Evolutionary conservation across 331 rosid species (phyloP).

Genomic region (Pyrus hybrid): DNA sequence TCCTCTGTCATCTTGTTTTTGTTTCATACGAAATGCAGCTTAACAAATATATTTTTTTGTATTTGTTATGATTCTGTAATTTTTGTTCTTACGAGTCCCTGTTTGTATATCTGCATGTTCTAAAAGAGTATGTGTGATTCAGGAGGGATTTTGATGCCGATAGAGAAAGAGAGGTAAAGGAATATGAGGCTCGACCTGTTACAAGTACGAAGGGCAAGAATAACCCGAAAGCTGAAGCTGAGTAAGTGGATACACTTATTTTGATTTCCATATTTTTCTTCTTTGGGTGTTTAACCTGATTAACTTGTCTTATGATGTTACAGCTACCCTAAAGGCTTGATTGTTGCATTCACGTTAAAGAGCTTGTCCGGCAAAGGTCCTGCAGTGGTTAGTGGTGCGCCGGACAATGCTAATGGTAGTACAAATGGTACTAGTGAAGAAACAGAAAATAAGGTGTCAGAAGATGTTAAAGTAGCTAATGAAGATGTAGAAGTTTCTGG

Average conservation of each 20-base stretch:
- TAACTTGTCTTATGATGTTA: slow-evolving; percentile 10
- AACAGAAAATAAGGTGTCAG: slow-evolving; percentile 17
- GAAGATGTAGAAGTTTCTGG: slow-evolving; percentile 19
- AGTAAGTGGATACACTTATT: slow-evolving; percentile 31
- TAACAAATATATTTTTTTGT: no score
- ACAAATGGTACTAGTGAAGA: slow-evolving; percentile 5
- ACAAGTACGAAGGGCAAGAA: slow-evolving; percentile 27
- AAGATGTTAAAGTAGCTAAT: slow-evolving; percentile 7
- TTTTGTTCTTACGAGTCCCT: neutral
- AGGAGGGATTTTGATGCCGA: slow-evolving; percentile 77
- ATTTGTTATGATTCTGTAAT: neutral
- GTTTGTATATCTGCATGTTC: neutral
- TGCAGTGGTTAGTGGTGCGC: slow-evolving; percentile 23
- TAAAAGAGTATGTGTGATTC: slow-evolving; percentile 21
- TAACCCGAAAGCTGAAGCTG: slow-evolving; percentile 30
- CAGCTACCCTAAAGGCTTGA: slow-evolving; percentile 88
- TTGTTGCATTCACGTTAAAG: slow-evolving; percentile 64
- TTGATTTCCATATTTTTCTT: neutral
- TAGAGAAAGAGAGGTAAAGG: slow-evolving; percentile 50
- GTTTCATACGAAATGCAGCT: neutral
- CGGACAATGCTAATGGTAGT: slow-evolving; percentile 17
- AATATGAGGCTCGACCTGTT: slow-evolving; percentile 33
- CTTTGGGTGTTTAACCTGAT: neutral
- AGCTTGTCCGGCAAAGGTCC: slow-evolving; percentile 34
- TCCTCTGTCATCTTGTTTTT: neutral